phyloP scores from a whole-genome alignment of 2,329 filamentous ascomycete genomes.

The Pezicula neosporulosa region DNA sequence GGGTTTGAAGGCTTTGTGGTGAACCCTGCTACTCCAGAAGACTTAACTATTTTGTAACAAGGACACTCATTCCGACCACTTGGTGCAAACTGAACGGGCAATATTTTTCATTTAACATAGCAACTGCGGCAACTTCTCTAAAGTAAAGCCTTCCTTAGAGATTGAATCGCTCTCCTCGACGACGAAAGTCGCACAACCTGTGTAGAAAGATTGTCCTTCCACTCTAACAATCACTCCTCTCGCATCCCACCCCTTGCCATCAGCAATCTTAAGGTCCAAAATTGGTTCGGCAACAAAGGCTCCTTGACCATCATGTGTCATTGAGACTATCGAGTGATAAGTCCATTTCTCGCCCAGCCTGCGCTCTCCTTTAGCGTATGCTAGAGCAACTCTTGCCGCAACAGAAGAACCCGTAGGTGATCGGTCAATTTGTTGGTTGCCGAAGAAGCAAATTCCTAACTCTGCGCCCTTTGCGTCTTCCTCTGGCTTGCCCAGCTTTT shows the following conservation, averaged over 20 bases:
- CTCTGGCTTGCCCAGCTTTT: background rate
- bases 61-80: no score
- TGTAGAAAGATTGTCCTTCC: background rate
- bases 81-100: no score
- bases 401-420: slow-evolving; percentile 1
- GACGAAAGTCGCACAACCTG: background rate
- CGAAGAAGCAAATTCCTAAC: background rate
- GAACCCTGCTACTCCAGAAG: no score
- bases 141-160: background rate
- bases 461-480: background rate
- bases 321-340: slow-evolving; percentile 3
- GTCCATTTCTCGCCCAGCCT: background rate
- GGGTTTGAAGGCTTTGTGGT: background rate
- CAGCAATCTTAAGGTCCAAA: background rate
- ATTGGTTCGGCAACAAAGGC: background rate
- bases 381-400: slow-evolving; percentile 2
- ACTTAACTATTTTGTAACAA: no score
- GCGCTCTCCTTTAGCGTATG: background rate
- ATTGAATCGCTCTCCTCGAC: background rate
- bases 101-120: no score
- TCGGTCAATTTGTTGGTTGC: slow-evolving; percentile 2
- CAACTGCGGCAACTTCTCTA: background rate
- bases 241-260: background rate
- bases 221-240: background rate
- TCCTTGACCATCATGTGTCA: background rate